Percentiles rank a stretch among this genome's conserved stretches.
Evolutionary conservation across 805 yeast genomes (phyloP).

Genomic region (Ascoidea asiatica): DNA sequence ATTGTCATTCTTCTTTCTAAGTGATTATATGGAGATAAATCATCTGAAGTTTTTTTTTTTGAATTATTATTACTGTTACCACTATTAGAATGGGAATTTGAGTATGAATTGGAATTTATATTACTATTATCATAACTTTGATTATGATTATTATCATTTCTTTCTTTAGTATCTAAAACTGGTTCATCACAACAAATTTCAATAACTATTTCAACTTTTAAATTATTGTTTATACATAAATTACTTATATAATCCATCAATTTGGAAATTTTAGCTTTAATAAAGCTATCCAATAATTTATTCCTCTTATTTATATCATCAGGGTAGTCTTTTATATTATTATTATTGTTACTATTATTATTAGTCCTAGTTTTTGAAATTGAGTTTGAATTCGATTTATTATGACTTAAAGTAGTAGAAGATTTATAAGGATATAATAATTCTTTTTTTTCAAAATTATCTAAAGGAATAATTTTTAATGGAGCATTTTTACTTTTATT

Average conservation of each 20-base stretch:
- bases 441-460: neutral
- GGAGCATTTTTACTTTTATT: neutral
- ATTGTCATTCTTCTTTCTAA: too few relatives aligned
- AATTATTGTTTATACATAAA: conserved; percentile 1
- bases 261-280: conserved; percentile 1
- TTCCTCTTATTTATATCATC: neutral
- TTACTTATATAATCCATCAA: conserved; percentile 4
- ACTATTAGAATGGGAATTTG: too few relatives aligned
- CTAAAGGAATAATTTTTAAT: neutral
- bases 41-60: neutral
- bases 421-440: too few relatives aligned
- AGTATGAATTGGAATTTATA: too few relatives aligned
- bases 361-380: too few relatives aligned
- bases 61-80: too few relatives aligned
- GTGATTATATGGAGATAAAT: too few relatives aligned
- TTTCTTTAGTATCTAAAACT: conserved; percentile 4
- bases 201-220: conserved; percentile 7
- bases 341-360: neutral
- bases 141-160: conserved; percentile 1
- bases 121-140: too few relatives aligned
- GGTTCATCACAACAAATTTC: conserved; percentile 10
- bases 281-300: neutral
- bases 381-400: too few relatives aligned
- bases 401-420: too few relatives aligned
- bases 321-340: too few relatives aligned